Evolutionary conservation across 2,329 filamentous ascomycete genomes (phyloP), one percentile per base, ranked within the genome.

Genomic region (Aspergillus udagawae): DNA sequence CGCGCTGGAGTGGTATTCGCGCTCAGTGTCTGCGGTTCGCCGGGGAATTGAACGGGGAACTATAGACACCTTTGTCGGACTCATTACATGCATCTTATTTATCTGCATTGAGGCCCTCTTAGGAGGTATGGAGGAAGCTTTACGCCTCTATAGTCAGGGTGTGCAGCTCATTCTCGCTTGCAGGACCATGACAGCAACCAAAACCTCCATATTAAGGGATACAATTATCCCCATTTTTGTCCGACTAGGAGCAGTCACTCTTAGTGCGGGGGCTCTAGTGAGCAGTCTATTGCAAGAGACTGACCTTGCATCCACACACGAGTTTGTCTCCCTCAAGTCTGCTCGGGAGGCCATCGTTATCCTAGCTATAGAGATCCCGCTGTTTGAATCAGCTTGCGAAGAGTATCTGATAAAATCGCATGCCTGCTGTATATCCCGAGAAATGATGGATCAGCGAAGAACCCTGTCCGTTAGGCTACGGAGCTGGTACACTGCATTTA

Each of bases 41-140:
- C 60, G 54, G 17, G 60, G 65, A 20, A 69, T 73, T 21, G 60
- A 63, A 35, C 56, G 60, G 12, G 65, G 65, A 1, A 54, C 23
- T 1, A 53, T 63, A 25, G 64, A 70, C 35, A 59, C 60, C 7
- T 67, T 69, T 20, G 57, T 71, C 41, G 66, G 66, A 10, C 56
- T 73, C 25, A 63, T 73, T 10, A 73, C 58, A 21, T 73, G 69
- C 42, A 60, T 70, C 0, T 54, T 73, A 4, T 73, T 69, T n/a
- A 72, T 72, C 20, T 73, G 70, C 57, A 69, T 73, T 14, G 70
- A 73, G 49, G 58, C 58, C 0, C 54, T 72, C 1, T 62, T 69
- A 35, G 70, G 66, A 2, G 60, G 57, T 17, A 51, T 65, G 21
- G 59, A 61, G 5, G 64, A 70, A 8, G 68, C 67, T 5, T 38